Percentiles rank a stretch among this genome's conserved stretches.
Evolutionary conservation across 179 eudicot genomes (phyloP).

Genomic region (Beta corolliflora): DNA sequence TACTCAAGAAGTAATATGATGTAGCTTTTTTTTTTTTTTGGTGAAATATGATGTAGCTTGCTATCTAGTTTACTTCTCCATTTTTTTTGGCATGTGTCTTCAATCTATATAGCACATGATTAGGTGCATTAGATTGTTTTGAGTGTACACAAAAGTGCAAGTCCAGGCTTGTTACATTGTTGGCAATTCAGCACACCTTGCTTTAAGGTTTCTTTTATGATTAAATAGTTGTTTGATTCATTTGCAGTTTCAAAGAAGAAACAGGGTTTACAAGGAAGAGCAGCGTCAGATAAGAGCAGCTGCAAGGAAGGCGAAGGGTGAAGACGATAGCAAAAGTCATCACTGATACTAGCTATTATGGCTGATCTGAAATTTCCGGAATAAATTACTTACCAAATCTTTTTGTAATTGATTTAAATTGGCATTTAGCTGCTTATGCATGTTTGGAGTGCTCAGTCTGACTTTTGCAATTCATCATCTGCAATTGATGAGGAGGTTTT

Average conservation of each 20-base stretch:
- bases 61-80: too few species aligned
- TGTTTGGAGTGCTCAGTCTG: conserved; percentile 14
- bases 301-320: conserved; percentile 67
- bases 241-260: conserved; percentile 89
- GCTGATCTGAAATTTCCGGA: conserved; percentile 6
- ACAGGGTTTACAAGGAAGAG: conserved; percentile 93
- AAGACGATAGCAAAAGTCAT: conserved; percentile 26
- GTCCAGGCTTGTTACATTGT: neutral
- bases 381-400: conserved; percentile 22
- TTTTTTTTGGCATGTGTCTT: too few species aligned
- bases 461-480: conserved; percentile 17
- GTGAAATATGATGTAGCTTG: too few species aligned
- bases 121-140: neutral
- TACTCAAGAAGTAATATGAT: too few species aligned
- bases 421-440: conserved; percentile 12
- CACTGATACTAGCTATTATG: conserved; percentile 22
- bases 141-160: neutral
- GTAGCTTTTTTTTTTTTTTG: too few species aligned
- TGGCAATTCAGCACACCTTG: neutral
- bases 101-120: neutral
- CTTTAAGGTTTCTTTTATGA: neutral
- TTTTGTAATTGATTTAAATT: conserved; percentile 13
- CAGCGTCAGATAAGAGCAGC: conserved; percentile 96
- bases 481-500: conserved; percentile 19
- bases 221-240: neutral